Conservation (phyloP, 2,329 filamentous ascomycete genomes). For the Penicillium sp. region DNA sequence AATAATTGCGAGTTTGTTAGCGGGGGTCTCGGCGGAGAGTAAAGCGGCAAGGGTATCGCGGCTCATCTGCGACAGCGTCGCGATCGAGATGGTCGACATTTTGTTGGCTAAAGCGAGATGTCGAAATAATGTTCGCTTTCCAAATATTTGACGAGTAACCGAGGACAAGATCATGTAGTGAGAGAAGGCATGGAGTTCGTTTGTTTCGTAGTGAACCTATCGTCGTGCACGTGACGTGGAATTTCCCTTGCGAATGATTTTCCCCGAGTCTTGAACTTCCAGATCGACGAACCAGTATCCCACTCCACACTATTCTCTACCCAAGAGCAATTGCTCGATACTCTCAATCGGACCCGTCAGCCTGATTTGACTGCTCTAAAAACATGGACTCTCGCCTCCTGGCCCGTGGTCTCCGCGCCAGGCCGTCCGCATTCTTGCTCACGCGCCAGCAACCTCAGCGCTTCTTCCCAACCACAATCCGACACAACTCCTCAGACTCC, state of each 20-base stretch:
- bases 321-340: background rate
- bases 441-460: constrained; percentile 19
- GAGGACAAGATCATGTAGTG: background rate
- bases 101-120: background rate
- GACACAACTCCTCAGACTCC: constrained; percentile 23
- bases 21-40: constrained; percentile 53
- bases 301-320: background rate
- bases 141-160: background rate
- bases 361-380: constrained; percentile 5
- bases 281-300: constrained; percentile 4
- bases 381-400: constrained; percentile 35
- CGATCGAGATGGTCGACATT: constrained; percentile 59
- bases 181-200: background rate
- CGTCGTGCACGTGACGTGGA: constrained; percentile 24
- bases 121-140: background rate
- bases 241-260: constrained; percentile 21
- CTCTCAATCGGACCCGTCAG: constrained; percentile 1
- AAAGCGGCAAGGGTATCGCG: constrained; percentile 66
- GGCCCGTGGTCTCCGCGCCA: constrained; percentile 32
- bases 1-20: constrained; percentile 65
- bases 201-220: background rate
- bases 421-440: constrained; percentile 29
- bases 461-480: constrained; percentile 19
- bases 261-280: constrained; percentile 6
- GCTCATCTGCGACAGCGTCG: constrained; percentile 64